Base-by-base conservation (phyloP, 2,329 filamentous ascomycete genomes). In the Ophiosphaerella korrae region DNA sequence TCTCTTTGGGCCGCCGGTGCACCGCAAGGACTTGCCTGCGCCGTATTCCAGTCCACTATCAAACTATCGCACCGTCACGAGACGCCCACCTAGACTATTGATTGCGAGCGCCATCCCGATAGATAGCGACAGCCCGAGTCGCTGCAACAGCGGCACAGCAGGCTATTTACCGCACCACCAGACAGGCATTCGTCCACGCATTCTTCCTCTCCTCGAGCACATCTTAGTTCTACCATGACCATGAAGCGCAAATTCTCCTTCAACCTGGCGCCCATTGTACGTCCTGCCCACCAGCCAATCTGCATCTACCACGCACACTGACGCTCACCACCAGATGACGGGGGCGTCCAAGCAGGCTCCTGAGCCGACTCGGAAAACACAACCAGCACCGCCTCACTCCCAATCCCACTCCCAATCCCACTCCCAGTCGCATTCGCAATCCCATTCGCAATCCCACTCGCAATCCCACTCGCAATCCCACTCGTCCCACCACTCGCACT, bases 161-260 rank as follows among this genome's bases (percentile, higher is more conserved):
- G n/a, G n/a, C n/a, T n/a, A n/a, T n/a, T n/a, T n/a, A n/a, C n/a
- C n/a, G n/a, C n/a, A n/a, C n/a, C n/a, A n/a, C n/a, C n/a, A n/a
- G n/a, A n/a, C n/a, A n/a, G n/a, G n/a, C n/a, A n/a, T 29, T 29
- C 26, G 11, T 11, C 7, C 26, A 29, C 26, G 31, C 36, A 45
- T 48, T 48, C 42, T 34, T 40, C 45, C 56, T 4, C 3, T 21
- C 18, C 18, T 21, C 18, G 18, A 21, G 3, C 18, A 4, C 18
- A 21, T 4, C 18, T 4, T 21, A 21, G 5, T 21, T 21, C 18
- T 21, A 4, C 18, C 2, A 21, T 21, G 18, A 53, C 42, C 48
- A 77, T 75, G 73, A 73, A 73, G 63, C 71, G 74, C 42, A 78
- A 77, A 60, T 78, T 79, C 55, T 74, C 75, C 46, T 75, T 78